Evolutionary conservation across 805 yeast genomes (phyloP), one percentile per base, ranked within the genome.

Genomic region (Candida insectalens): DNA sequence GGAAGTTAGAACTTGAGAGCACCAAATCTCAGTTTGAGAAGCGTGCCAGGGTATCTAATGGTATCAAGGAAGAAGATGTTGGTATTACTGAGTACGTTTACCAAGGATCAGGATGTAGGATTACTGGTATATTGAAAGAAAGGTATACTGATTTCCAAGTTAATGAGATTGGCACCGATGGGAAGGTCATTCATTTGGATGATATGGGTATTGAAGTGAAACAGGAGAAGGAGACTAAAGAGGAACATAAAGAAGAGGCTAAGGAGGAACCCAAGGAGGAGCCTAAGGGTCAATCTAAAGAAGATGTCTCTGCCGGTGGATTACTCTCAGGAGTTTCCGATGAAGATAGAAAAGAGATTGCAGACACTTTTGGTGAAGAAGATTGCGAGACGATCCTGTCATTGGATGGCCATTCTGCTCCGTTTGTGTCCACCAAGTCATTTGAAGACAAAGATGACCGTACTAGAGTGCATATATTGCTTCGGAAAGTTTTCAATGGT

Each of bases 141-240:
- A 65, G 96, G 40, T 88, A 87, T 57, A 79, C 95, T 9, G 99
- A 92, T 53, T 92, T 92, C 53, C 68, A 84, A 51, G 99, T 92
- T 29, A 84, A 87, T 56, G 99, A 92, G 56, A 80, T 92, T 36
- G 80, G 67, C 39, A 45, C 59, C 20, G 59, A 71, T 16, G 94
- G 83, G 1, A 58, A 71, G 2, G 95, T 87, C 2, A 70, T 88
- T 9, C 88, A 78, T 53, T 63, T 92, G 40, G 53, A 60, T 7
- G 95, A 88, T 48, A 71, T 74, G 35, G 96, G 96, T 4, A 61
- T 80, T 29, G 51, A 55, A 42, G 72, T 62, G 45, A 38, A 59
- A 46, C 42, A 55, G 43, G 41, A 60, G 53, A 42, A 46, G 29
- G 63, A 59, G 37, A 40, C 53, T 4, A 59, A 55, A 34, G 44